Conservation (phyloP, 2,329 filamentous ascomycete genomes). For the Alternaria sp. region DNA sequence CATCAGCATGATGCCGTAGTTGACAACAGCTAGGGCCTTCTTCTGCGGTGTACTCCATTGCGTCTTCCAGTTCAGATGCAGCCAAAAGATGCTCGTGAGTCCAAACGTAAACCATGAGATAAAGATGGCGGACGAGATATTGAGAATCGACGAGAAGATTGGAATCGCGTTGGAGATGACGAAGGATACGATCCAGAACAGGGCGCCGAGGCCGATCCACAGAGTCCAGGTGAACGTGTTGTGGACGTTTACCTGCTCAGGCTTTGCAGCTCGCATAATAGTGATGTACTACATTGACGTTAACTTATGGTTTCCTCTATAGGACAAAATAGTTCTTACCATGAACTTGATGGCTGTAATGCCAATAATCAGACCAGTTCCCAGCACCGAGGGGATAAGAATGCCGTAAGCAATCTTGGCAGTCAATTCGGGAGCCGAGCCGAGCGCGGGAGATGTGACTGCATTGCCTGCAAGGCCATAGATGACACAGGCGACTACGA, state of each 20-base stretch:
- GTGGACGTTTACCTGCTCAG: slow-evolving; percentile 50
- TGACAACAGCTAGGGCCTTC: slow-evolving; percentile 56
- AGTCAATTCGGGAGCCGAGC: slow-evolving; percentile 65
- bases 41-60: slow-evolving; percentile 47
- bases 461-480: slow-evolving; percentile 70
- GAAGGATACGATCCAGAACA: slow-evolving; percentile 64
- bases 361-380: slow-evolving; percentile 75
- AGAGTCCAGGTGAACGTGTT: slow-evolving; percentile 66
- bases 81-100: slow-evolving; percentile 57
- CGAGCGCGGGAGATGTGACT: slow-evolving; percentile 72
- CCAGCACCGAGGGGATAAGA: slow-evolving; percentile 73
- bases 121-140: slow-evolving; percentile 66
- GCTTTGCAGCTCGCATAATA: slow-evolving; percentile 59
- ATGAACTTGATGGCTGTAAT: slow-evolving; percentile 73
- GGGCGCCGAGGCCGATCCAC: slow-evolving; percentile 67
- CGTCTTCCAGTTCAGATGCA: slow-evolving; percentile 56
- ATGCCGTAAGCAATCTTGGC: slow-evolving; percentile 73
- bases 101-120: slow-evolving; percentile 72
- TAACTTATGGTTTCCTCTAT: neutral
- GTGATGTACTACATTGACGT: slow-evolving; percentile 62
- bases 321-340: neutral
- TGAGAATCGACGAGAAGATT: slow-evolving; percentile 69
- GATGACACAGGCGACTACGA: slow-evolving; percentile 72
- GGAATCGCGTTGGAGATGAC: slow-evolving; percentile 56
- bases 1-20: slow-evolving; percentile 53